Conservation (phyloP, 768 basidiomycete genomes). For the Clavulina sp. region DNA sequence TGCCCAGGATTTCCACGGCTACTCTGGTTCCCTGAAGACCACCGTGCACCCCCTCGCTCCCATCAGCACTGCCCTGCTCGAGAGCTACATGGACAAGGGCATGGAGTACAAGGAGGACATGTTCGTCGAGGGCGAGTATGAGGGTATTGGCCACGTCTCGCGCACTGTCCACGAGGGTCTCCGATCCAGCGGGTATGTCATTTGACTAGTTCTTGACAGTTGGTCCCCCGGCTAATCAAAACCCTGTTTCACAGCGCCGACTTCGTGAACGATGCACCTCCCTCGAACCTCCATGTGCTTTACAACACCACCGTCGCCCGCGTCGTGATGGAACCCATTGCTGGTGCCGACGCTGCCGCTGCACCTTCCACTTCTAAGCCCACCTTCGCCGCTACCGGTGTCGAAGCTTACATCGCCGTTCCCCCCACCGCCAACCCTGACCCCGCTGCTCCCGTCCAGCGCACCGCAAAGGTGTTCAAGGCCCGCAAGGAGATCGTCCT, state of each 20-base stretch:
- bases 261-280: background rate
- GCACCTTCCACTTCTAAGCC: background rate
- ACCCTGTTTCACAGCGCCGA: background rate
- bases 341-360: background rate
- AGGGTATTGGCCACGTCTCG: background rate
- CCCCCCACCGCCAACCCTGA: too few relatives aligned
- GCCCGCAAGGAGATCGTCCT: conserved; percentile 10
- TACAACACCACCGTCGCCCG: background rate
- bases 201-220: background rate
- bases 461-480: too few relatives aligned
- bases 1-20: background rate
- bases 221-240: too few relatives aligned
- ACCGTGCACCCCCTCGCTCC: conserved; percentile 1
- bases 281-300: background rate
- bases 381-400: background rate
- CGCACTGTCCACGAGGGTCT: background rate
- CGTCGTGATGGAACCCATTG: background rate
- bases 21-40: background rate
- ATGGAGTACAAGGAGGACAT: background rate
- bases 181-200: background rate
- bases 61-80: background rate
- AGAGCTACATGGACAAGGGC: background rate
- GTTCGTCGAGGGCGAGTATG: background rate
- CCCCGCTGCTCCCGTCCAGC: too few relatives aligned
- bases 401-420: background rate